These are phyloP conservation scores for Fusarium illudens DNA, from an alignment of 2,329 filamentous ascomycete genomes.

Conservation along the genomic window DNA sequence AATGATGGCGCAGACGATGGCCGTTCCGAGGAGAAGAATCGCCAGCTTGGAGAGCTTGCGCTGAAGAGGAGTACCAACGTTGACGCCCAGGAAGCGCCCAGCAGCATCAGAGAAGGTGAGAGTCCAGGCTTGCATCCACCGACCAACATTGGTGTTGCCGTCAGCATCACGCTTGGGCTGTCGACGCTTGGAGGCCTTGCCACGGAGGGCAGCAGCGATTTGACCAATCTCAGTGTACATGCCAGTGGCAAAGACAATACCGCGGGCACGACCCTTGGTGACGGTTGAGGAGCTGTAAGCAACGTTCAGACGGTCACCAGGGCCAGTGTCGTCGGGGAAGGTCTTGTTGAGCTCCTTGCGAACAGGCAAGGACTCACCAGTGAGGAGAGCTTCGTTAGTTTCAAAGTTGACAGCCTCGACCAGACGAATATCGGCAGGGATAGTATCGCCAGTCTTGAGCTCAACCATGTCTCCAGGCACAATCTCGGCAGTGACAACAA, in stretches of 20 bases:
- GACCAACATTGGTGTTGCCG: constrained; percentile 44
- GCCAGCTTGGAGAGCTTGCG: constrained; percentile 74
- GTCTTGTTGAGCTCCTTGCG: constrained; percentile 59
- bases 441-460: constrained; percentile 65
- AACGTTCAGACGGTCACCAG: constrained; percentile 68
- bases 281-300: constrained; percentile 70
- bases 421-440: constrained; percentile 66
- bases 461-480: constrained; percentile 67
- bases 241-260: constrained; percentile 68
- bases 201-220: constrained; percentile 61
- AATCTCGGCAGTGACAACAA: constrained; percentile 53
- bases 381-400: constrained; percentile 72
- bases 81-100: constrained; percentile 71
- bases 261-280: constrained; percentile 67
- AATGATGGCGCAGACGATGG: constrained; percentile 73
- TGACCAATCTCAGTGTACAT: constrained; percentile 70
- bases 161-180: constrained; percentile 56
- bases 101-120: constrained; percentile 61
- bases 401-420: constrained; percentile 71
- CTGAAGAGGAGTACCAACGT: constrained; percentile 74
- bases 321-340: constrained; percentile 53
- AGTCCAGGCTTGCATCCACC: constrained; percentile 49
- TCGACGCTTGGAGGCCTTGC: constrained; percentile 47
- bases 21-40: constrained; percentile 70
- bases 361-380: constrained; percentile 70